phyloP scores from a whole-genome alignment of 352 stramenopile species.

The Plasmopara halstedii region DNA sequence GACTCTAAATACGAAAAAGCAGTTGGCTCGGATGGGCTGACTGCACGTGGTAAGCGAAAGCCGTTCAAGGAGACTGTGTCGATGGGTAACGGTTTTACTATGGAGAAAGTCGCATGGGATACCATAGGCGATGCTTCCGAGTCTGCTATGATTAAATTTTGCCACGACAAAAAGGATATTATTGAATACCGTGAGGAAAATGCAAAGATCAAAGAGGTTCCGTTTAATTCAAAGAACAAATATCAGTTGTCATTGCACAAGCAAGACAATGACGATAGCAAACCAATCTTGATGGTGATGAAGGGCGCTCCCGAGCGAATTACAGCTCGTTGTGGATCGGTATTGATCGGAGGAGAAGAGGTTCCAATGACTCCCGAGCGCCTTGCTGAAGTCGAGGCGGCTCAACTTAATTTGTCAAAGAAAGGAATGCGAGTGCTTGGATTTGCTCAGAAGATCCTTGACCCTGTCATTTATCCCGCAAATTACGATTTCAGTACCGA shows the following conservation, averaged over 20 bases:
- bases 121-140: slow-evolving; percentile 76
- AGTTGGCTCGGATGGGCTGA: slow-evolving; percentile 30
- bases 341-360: slow-evolving; percentile 55
- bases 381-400: slow-evolving; percentile 59
- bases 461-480: slow-evolving; percentile 34
- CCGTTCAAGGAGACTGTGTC: slow-evolving; percentile 50
- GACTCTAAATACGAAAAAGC: slow-evolving; percentile 72
- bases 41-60: slow-evolving; percentile 40
- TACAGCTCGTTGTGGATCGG: slow-evolving; percentile 82
- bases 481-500: slow-evolving; percentile 70
- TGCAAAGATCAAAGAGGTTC: slow-evolving; percentile 73
- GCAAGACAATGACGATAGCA: slow-evolving; percentile 62
- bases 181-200: slow-evolving; percentile 60
- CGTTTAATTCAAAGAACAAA: slow-evolving; percentile 85
- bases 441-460: slow-evolving; percentile 53
- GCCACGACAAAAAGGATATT: slow-evolving; percentile 74
- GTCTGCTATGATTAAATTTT: slow-evolving; percentile 85
- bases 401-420: slow-evolving; percentile 47
- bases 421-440: slow-evolving; percentile 65
- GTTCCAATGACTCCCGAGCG: slow-evolving; percentile 89
- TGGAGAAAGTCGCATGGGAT: slow-evolving; percentile 51
- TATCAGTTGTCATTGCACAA: slow-evolving; percentile 78
- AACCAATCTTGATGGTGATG: slow-evolving; percentile 78
- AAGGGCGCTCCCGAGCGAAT: slow-evolving; percentile 97
- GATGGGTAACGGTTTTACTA: slow-evolving; percentile 27